Conservation (phyloP, 179 eudicot genomes). For the Heliamphora pulchella region DNA sequence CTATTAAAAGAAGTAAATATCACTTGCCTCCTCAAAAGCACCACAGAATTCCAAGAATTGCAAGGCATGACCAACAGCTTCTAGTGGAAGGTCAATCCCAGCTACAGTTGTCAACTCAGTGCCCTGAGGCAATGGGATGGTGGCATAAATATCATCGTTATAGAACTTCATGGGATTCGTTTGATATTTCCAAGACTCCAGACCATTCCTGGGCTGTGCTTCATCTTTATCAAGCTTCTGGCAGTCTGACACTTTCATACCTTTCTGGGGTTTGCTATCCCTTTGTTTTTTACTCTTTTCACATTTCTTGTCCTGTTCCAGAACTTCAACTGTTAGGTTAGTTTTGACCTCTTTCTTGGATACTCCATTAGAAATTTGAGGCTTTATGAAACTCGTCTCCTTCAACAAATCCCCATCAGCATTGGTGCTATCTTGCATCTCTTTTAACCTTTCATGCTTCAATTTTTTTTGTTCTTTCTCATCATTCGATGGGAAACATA, state of each 20-base stretch:
- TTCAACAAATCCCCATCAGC: not conserved
- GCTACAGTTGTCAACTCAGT: constrained; percentile 29
- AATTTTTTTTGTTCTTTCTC: constrained; percentile 30
- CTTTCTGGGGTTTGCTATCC: not conserved
- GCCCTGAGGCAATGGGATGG: constrained; percentile 39
- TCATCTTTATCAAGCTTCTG: not conserved
- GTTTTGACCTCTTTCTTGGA: not conserved
- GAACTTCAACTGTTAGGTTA: not conserved
- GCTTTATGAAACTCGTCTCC: not conserved
- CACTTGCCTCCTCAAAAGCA: constrained; percentile 53
- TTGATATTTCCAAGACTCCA: not conserved
- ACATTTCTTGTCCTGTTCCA: not conserved
- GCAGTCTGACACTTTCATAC: not conserved
- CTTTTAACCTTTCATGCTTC: constrained; percentile 16
- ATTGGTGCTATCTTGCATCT: not conserved
- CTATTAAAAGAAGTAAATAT: not conserved
- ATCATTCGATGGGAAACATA: constrained; percentile 17
- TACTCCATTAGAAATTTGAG: not conserved
- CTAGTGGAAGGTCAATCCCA: constrained; percentile 32
- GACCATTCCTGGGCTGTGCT: not conserved
- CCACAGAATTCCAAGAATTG: constrained; percentile 55
- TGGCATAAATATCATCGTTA: constrained; percentile 9
- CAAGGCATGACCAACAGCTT: constrained; percentile 48
- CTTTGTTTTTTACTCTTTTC: constrained; percentile 4
- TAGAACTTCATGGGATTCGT: not conserved